Evolutionary conservation across 78 protist species (phyloP), one percentile per base, ranked within the genome.

Genomic region (Isochrysis galbana): DNA sequence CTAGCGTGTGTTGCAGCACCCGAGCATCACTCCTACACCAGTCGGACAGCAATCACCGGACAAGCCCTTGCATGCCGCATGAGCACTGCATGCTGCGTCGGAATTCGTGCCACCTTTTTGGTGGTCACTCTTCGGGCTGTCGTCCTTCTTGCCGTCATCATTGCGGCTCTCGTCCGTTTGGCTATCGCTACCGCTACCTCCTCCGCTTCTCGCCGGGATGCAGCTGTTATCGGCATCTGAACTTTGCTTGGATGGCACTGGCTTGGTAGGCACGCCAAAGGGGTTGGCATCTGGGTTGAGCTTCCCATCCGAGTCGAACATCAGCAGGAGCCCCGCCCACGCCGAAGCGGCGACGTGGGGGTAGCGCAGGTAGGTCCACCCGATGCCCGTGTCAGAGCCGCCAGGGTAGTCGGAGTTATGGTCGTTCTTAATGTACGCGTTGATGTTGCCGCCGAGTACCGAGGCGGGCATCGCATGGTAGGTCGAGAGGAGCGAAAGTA

Each of bases 281-380:
- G 82, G 82, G 82, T 72, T 72, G 23, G 82, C 82, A 21, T 2
- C 11, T 7, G 32, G 45, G 22, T 36, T 0, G 26, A 36, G 3
- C 23, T 38, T 22, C 44, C 23, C 44, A 5, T 72, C 82, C 32
- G 17, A 11, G 45, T 72, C 45, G 82, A 36, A 72, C 29, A 72
- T 2, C 32, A 72, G 82, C 23, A 36, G 36, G 44, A 72, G 4
- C 29, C 36, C 82, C 23, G 82, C 3, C 82, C 82, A 72, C 44
- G 38, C 44, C 45, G 82, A 21, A 7, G 82, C 21, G 14, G 82
- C 82, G 29, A 72, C 82, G 44, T 72, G 82, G 45, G 82, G 82
- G 82, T n/a, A 72, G 44, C 82, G 42, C 44, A 72, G 44, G 82
- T 72, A 72, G 11, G 82, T 36, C 82, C 82, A n/a, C 36, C 82